Base-by-base conservation (phyloP, 2,329 filamentous ascomycete species). In the Westerdykella sp. region DNA sequence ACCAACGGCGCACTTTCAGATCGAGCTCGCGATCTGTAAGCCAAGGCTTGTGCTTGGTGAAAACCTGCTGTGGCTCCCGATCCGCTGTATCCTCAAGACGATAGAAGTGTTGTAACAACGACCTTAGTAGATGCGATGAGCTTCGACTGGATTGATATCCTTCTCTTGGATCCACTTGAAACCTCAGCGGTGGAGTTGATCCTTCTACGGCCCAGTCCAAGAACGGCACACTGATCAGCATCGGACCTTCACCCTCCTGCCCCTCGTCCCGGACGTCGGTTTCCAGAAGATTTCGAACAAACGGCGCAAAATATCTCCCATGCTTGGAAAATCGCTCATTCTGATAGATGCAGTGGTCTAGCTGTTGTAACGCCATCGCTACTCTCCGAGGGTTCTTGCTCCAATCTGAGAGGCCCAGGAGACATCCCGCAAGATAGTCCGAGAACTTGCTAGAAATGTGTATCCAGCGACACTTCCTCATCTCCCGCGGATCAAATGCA, bases 281-380 rank as follows among this genome's bases (percentile, higher is more conserved):
- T 6, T 58, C 50, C 4, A 47, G 40, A 3, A 71, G 53, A n/a
- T 55, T 48, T 44, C 69, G 56, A 15, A 62, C 61, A 45, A 71
- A 71, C 1, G 69, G 68, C 15, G 65, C 58, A 49, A 72, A 72
- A 42, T 69, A 68, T 44, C 68, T 60, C 11, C 69, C 69, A 50
- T 72, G 69, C 42, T 69, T 69, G 2, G 69, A 70, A 45, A 69
- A 70, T 0, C 69, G 58, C 35, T 69, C 68, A 25, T 71, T 62
- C 38, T 65, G 60, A 34, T 67, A 55, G 25, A 71, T 54, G 35
- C 59, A 62, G 30, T 63, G 55, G 37, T 69, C 62, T 12, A 71
- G 51, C 45, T 62, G 59, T 32, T 59, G 54, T 10, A 66, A 49
- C 2, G 57, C 54, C 12, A 49, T 28, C 2, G 55, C 34, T 10